phyloP scores from a whole-genome alignment of 208 protist species.

The Leishmania amazonensis region DNA sequence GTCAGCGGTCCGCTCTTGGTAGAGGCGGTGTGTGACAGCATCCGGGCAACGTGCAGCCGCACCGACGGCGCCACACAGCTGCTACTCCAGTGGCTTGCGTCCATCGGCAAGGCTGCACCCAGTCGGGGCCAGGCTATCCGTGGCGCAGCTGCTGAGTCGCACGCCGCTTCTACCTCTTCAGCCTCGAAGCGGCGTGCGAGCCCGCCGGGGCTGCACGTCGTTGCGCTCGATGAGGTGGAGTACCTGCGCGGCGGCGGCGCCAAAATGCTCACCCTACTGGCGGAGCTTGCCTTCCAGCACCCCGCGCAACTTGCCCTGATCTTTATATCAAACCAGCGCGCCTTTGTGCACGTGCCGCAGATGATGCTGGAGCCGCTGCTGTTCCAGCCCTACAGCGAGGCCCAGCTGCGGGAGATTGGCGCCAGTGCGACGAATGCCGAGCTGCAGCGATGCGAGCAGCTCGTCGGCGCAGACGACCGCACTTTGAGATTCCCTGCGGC shows the following conservation, averaged over 20 bases:
- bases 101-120: conserved; percentile 13
- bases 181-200: background rate
- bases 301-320: conserved; percentile 64
- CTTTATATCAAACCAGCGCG: conserved; percentile 81
- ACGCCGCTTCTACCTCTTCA: background rate
- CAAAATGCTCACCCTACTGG: conserved; percentile 46
- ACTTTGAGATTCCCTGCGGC: background rate
- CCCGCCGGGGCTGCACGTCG: conserved; percentile 50
- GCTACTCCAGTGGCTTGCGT: conserved; percentile 35
- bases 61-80: conserved; percentile 31
- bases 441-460: conserved; percentile 29
- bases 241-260: conserved; percentile 50
- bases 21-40: conserved; percentile 44
- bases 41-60: conserved; percentile 42
- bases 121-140: background rate
- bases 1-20: conserved; percentile 46
- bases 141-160: background rate
- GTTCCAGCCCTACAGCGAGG: conserved; percentile 67
- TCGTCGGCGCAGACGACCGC: background rate
- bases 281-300: conserved; percentile 44
- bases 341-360: conserved; percentile 75
- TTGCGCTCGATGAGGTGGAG: conserved; percentile 85
- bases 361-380: conserved; percentile 64
- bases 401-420: conserved; percentile 54
- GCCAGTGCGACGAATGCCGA: conserved; percentile 27